Evolutionary conservation across 2,329 filamentous ascomycete species (phyloP).

Genomic region (Penicillium sp.): DNA sequence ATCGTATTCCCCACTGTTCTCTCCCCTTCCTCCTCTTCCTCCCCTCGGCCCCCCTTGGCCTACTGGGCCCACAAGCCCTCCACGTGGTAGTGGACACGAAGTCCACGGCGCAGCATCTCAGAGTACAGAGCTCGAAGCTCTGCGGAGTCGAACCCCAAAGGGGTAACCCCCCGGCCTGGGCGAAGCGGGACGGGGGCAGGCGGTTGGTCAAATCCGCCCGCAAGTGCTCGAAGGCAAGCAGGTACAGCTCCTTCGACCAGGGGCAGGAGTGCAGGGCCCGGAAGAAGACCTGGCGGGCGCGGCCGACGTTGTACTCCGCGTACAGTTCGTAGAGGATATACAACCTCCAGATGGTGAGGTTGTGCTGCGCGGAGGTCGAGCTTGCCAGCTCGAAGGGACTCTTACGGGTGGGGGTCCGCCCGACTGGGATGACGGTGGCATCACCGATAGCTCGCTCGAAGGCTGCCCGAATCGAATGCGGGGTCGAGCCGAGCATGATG

Average conservation of each 20-base stretch:
- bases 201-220: conserved; percentile 19
- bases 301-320: conserved; percentile 33
- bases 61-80: background rate
- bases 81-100: conserved; percentile 1
- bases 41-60: background rate
- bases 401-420: background rate
- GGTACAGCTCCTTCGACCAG: conserved; percentile 61
- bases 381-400: background rate
- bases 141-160: conserved; percentile 38
- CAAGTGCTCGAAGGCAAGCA: conserved; percentile 55
- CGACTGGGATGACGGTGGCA: conserved; percentile 1
- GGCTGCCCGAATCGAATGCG: conserved; percentile 53
- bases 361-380: conserved; percentile 29
- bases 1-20: background rate
- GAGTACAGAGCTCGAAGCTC: conserved; percentile 44
- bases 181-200: conserved; percentile 2
- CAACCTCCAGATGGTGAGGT: conserved; percentile 51
- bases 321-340: conserved; percentile 52
- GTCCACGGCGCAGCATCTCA: conserved; percentile 2
- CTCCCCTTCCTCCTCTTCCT: background rate
- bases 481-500: conserved; percentile 45
- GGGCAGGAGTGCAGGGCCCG: conserved; percentile 57
- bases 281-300: conserved; percentile 55
- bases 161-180: background rate
- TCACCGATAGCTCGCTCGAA: conserved; percentile 54